A percentile compares a stretch with the other conserved stretches of the same genome.
Conservation (phyloP, 805 yeast species). For the Clavispora vitiphila region DNA sequence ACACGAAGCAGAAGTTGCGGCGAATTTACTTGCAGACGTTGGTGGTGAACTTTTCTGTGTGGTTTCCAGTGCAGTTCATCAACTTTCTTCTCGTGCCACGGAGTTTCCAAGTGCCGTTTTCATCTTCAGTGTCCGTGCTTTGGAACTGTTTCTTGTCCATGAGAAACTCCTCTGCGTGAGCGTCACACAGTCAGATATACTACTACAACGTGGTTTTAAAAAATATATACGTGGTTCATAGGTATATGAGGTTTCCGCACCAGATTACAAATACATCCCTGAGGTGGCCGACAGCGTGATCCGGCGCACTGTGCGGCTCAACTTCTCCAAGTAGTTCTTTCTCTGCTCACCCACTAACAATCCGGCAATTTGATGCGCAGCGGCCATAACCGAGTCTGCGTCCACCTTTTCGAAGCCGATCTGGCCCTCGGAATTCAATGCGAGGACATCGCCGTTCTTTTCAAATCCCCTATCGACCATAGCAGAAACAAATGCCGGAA, state of each 20-base stretch:
- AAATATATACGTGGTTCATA: too few relatives aligned
- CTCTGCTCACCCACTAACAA: slow-evolving; percentile 2
- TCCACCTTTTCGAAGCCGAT: slow-evolving; percentile 54
- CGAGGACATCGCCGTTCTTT: slow-evolving; percentile 15
- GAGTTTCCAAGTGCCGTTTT: slow-evolving; percentile 82
- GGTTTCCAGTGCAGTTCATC: slow-evolving; percentile 79
- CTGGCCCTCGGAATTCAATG: slow-evolving; percentile 57
- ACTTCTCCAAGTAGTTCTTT: slow-evolving; percentile 8
- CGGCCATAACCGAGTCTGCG: slow-evolving; percentile 37
- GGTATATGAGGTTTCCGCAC: too few relatives aligned
- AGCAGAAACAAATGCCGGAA: slow-evolving; percentile 41
- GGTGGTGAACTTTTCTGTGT: slow-evolving; percentile 64
- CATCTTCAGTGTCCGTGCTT: slow-evolving; percentile 77
- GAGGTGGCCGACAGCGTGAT: slow-evolving; percentile 21
- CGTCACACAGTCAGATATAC: too few relatives aligned
- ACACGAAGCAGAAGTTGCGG: slow-evolving; percentile 58
- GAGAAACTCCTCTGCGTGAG: slow-evolving; percentile 44
- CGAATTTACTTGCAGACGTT: slow-evolving; percentile 65
- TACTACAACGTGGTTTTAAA: too few relatives aligned
- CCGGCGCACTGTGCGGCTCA: slow-evolving; percentile 19
- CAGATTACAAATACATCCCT: slow-evolving; percentile 24
- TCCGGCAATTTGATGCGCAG: slow-evolving; percentile 5
- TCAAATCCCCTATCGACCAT: slow-evolving; percentile 3
- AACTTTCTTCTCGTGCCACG: slow-evolving; percentile 69
- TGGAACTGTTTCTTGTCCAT: slow-evolving; percentile 93